Evolutionary conservation across 202 grass and related monocot species (phyloP).

Genomic region (Alloteropsis angusta): DNA sequence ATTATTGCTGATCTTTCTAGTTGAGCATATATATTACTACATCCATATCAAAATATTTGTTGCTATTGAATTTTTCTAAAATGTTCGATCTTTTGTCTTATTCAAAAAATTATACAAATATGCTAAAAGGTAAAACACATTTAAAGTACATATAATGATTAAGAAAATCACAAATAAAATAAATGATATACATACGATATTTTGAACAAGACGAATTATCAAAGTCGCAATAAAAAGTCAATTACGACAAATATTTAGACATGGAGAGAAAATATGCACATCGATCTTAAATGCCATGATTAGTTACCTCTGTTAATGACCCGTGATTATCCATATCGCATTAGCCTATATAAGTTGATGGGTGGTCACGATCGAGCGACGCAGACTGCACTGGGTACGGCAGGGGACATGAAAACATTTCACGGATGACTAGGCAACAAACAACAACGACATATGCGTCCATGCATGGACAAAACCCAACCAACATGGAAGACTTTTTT

Average conservation of each 20-base stretch:
- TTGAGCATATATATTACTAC: background rate
- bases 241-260: too few species aligned
- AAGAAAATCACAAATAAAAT: too few species aligned
- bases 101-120: too few species aligned
- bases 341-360: background rate
- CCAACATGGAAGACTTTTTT: background rate
- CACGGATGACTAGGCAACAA: constrained; percentile 8
- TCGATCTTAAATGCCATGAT: background rate
- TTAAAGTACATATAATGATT: too few species aligned
- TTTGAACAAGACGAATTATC: too few species aligned
- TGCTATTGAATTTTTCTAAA: too few species aligned
- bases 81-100: too few species aligned
- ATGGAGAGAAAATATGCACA: too few species aligned
- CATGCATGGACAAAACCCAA: background rate
- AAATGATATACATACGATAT: too few species aligned
- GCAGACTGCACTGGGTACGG: background rate
- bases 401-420: background rate
- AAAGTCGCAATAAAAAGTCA: too few species aligned
- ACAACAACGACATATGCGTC: background rate
- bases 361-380: background rate
- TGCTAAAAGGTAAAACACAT: too few species aligned
- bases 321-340: background rate
- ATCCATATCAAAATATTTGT: too few species aligned
- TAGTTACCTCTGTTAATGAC: background rate
- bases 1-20: background rate